A percentile compares a stretch with the other conserved stretches of the same genome.
Evolutionary conservation across 148 eudicot genomes (phyloP).

Genomic region (Amaranthus palmeri): DNA sequence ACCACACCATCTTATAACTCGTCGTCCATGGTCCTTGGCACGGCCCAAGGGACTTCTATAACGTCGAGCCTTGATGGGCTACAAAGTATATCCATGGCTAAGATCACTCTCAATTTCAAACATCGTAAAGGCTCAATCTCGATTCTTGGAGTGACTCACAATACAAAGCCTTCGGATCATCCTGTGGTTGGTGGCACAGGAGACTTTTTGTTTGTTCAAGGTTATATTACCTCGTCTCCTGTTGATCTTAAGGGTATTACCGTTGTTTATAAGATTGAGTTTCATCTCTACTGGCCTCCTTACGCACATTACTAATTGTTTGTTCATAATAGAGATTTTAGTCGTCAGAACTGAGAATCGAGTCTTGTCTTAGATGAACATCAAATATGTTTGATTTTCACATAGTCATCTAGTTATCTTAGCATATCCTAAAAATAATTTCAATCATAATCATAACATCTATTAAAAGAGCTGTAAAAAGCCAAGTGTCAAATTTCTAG

Average conservation of each 20-base stretch:
- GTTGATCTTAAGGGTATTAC: slow-evolving; percentile 25
- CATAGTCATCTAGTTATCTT: too few relatives aligned
- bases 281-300: slow-evolving; percentile 53
- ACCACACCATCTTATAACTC: slow-evolving; percentile 4
- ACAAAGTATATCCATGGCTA: slow-evolving; percentile 28
- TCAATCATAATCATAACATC: too few relatives aligned
- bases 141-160: slow-evolving; percentile 35
- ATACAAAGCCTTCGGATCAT: slow-evolving; percentile 29
- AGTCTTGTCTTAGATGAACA: too few relatives aligned
- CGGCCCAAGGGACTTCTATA: slow-evolving; percentile 30
- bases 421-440: too few relatives aligned
- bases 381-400: too few relatives aligned
- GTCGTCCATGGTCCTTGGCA: slow-evolving; percentile 11
- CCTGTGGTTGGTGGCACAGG: slow-evolving; percentile 50
- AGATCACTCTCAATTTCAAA: slow-evolving; percentile 26
- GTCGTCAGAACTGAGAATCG: too few relatives aligned
- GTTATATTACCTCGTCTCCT: slow-evolving; percentile 41
- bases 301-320: slow-evolving; percentile 23
- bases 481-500: too few relatives aligned
- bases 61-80: slow-evolving; percentile 42
- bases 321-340: not conserved
- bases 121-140: slow-evolving; percentile 38
- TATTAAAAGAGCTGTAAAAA: too few relatives aligned
- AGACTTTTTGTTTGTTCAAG: slow-evolving; percentile 52
- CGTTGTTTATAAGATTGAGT: slow-evolving; percentile 37